These are phyloP conservation scores for Guadua angustifolia DNA, from an alignment of 176 grass and related monocot genomes.

Conservation along the genomic window DNA sequence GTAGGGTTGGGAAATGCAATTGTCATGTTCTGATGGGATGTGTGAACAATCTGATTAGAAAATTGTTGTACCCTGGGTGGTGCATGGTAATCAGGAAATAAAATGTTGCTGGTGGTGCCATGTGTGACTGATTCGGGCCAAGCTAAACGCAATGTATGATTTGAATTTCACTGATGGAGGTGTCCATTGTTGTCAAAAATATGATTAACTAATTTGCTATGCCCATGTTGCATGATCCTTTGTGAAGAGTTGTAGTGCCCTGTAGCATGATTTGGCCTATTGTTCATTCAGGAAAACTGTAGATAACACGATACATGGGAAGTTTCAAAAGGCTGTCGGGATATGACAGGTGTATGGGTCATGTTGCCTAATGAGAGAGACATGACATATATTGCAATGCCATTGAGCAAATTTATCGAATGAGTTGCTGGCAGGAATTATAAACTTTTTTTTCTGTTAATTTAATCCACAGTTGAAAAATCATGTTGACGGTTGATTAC, in stretches of 20 bases:
- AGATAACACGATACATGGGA: background rate
- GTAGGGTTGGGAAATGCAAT: constrained; percentile 13
- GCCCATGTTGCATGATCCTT: background rate
- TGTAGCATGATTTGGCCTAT: background rate
- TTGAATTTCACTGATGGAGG: background rate
- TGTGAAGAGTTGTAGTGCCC: background rate
- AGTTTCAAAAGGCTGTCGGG: background rate
- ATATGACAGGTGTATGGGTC: background rate
- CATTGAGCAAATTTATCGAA: background rate
- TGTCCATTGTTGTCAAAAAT: background rate
- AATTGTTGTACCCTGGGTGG: background rate
- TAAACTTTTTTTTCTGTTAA: background rate
- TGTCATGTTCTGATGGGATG: background rate
- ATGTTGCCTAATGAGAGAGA: background rate
- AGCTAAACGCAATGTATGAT: background rate
- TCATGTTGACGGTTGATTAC: background rate
- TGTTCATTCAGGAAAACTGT: constrained; percentile 3
- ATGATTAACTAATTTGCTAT: background rate
- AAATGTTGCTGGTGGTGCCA: background rate
- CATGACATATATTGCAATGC: background rate
- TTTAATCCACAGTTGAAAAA: background rate
- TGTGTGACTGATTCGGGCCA: background rate
- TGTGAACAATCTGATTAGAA: background rate
- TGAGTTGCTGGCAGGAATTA: background rate
- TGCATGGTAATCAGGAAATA: background rate